Percentiles rank a stretch among this genome's conserved stretches.
Conservation (phyloP, 768 basidiomycete species). For the Trametes cinnabarina region DNA sequence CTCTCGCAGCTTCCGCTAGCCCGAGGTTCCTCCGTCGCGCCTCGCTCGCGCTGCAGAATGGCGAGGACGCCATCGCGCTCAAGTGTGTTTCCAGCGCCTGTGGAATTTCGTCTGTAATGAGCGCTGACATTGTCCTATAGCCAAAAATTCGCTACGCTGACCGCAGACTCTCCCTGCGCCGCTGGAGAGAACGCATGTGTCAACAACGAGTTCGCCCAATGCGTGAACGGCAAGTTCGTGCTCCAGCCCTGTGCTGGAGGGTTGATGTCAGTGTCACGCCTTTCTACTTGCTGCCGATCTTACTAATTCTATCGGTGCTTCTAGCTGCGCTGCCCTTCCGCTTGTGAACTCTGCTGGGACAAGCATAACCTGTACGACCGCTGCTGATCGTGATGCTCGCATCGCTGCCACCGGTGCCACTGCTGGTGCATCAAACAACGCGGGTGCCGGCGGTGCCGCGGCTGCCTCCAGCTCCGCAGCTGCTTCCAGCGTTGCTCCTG, state of each 20-base stretch:
- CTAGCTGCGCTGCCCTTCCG: conserved; percentile 45
- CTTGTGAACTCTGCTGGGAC: conserved; percentile 50
- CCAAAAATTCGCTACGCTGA: conserved; percentile 47
- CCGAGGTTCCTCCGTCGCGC: conserved; percentile 16
- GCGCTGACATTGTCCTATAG: conserved; percentile 12
- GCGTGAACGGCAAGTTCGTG: conserved; percentile 45
- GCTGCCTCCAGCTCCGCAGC: not conserved
- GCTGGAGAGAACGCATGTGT: conserved; percentile 48
- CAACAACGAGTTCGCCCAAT: conserved; percentile 50
- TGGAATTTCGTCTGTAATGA: not conserved
- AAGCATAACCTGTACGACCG: conserved; percentile 49
- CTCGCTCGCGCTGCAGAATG: conserved; percentile 26
- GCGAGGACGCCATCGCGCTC: conserved; percentile 29
- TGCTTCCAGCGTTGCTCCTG: conserved; percentile 15
- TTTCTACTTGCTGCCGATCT: not conserved
- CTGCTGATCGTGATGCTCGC: conserved; percentile 45
- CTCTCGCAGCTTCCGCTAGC: conserved; percentile 30
- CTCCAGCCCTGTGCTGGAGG: conserved; percentile 26
- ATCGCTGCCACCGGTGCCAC: conserved; percentile 39
- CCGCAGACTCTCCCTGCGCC: conserved; percentile 45
- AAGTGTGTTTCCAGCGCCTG: conserved; percentile 24
- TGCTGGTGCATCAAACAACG: too few relatives aligned
- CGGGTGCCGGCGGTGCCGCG: conserved; percentile 32
- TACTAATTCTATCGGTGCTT: not conserved
- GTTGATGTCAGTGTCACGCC: conserved; percentile 16